Base-by-base conservation (phyloP, 805 yeast species). In the Sugiyamaella qingdaonensis region DNA sequence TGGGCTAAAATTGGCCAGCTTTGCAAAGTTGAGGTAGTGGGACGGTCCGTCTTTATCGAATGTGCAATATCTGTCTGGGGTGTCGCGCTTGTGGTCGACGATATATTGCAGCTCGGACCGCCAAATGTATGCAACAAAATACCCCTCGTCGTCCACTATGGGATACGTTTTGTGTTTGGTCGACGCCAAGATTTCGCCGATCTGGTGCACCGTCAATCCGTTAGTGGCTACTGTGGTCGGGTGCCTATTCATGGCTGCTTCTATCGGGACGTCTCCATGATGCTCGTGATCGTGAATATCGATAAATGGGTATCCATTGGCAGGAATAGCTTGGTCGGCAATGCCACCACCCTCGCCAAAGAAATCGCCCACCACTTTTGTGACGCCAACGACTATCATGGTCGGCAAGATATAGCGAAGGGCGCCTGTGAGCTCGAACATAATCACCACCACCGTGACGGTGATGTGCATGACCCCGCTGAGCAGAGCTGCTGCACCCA, bases 371-470 rank as follows among this genome's bases (percentile, higher is more conserved):
- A 94, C 82, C 35, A 82, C 71, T 62, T 88, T 88, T 1, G 98
- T 91, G 9, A 85, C 80, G 1, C 96, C 92, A 1, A 94, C 96
- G 0, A 89, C 95, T 49, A 94, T 86, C 99, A 94, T 94, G 0
- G 96, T 88, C 1, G 99, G 99, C 10, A 95, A 78, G 55, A 94
- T 87, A 65, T 88, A 94, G 47, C 86, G 80, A 52, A 91, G 73
- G 0, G 99, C 99, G 32, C 99, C 99, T 0, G 99, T 94, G 52
- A 94, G 72, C 70, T 94, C 85, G 70, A 90, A 88, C 95, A 94
- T 90, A 41, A 95, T 86, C 13, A 94, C 88, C 1, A 91, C 98
- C 18, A 92, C 97, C 0, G 98, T 85, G 9, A 94, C 84, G 0
- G 97, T 88, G 55, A 94, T 73, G 64, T 92, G 91, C 24, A 97